Evolutionary conservation across 306 rosid species (phyloP).

Genomic region (Gillenia trifoliata): DNA sequence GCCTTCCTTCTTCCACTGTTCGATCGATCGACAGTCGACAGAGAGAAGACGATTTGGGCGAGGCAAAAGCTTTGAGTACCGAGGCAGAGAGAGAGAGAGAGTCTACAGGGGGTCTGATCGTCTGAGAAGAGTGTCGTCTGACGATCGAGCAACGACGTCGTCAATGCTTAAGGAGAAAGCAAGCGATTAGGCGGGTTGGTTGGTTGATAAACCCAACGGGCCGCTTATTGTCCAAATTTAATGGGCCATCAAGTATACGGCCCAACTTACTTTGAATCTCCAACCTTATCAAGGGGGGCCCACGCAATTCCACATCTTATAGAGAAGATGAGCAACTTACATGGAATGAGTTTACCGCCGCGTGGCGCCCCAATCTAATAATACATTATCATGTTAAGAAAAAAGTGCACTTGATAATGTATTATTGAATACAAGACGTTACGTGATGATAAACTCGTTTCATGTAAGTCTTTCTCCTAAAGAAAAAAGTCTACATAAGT

Average conservation of each 20-base stretch:
- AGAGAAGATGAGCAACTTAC: too few species aligned
- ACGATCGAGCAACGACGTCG: neutral
- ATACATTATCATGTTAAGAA: too few species aligned
- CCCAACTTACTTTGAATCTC: neutral
- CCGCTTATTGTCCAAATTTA: neutral
- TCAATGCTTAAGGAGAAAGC: neutral
- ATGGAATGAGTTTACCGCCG: too few species aligned
- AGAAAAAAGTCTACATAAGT: too few species aligned
- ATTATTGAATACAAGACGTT: too few species aligned
- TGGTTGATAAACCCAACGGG: neutral
- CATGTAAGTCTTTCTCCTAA: too few species aligned
- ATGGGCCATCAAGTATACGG: neutral
- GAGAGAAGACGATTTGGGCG: neutral
- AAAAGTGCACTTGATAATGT: too few species aligned
- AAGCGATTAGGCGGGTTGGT: neutral
- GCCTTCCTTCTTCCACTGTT: slow-evolving; percentile 1
- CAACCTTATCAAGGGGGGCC: neutral
- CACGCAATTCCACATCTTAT: neutral
- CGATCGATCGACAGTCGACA: neutral
- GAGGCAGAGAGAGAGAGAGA: neutral
- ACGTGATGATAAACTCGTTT: too few species aligned
- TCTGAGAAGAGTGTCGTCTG: neutral
- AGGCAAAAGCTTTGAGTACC: neutral
- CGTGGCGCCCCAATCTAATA: too few species aligned
- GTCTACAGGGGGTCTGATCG: neutral